These are phyloP conservation scores for Scedosporium apiospermum DNA, from an alignment of 2,329 filamentous ascomycete species.

Conservation along the genomic window DNA sequence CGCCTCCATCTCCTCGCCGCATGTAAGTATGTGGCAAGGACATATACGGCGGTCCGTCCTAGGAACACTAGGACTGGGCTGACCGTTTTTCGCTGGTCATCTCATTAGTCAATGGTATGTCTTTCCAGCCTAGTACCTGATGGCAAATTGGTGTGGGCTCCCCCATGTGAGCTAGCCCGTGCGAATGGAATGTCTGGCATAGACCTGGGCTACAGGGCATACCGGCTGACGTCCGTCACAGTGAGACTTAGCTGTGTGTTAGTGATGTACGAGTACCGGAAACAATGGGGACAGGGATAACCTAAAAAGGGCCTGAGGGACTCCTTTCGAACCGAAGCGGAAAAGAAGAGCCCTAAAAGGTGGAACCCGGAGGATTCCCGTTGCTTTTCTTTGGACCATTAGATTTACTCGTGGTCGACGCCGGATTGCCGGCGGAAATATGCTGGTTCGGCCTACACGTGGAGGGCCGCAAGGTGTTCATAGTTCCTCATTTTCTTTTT, in stretches of 20 bases:
- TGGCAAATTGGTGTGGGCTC: no score
- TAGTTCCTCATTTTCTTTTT: not conserved
- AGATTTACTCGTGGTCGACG: no score
- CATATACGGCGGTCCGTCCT: not conserved
- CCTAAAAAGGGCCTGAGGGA: not conserved
- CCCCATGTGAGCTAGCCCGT: not conserved
- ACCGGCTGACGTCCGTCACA: not conserved
- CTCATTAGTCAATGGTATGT: no score
- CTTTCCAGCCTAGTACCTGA: no score
- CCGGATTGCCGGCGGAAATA: no score
- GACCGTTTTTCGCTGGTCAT: not conserved
- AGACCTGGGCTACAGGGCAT: not conserved
- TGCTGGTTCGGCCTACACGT: no score
- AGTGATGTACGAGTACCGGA: not conserved
- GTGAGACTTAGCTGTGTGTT: not conserved
- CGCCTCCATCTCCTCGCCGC: constrained; percentile 1
- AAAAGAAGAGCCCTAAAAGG: not conserved
- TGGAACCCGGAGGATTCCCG: not conserved
- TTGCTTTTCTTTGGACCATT: no score
- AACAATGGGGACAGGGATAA: not conserved
- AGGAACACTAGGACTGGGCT: not conserved
- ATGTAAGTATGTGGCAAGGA: not conserved
- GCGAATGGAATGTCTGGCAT: not conserved
- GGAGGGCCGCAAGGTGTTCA: not conserved
- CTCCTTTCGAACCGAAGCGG: not conserved